phyloP scores from a whole-genome alignment of 148 eudicot species.

The Drosera capensis region DNA sequence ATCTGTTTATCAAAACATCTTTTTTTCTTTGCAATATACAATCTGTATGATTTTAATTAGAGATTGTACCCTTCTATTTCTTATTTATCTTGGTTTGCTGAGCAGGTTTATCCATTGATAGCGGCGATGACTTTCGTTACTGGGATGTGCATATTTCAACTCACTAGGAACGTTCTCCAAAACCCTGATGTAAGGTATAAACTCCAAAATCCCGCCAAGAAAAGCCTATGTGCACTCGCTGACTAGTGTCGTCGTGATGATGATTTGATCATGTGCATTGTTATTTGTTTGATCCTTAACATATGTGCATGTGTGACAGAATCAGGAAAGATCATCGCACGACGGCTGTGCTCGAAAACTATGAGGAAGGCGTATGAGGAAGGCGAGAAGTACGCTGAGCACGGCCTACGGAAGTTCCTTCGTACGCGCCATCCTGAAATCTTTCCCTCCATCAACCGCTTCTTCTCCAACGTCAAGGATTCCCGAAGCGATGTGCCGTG shows the following conservation, averaged over 20 bases:
- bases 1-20: too few relatives aligned
- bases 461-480: slow-evolving; percentile 38
- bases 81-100: too few relatives aligned
- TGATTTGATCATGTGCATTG: neutral
- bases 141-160: slow-evolving; percentile 61
- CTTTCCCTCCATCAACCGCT: slow-evolving; percentile 71
- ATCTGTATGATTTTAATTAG: too few relatives aligned
- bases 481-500: too few relatives aligned
- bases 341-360: slow-evolving; percentile 42
- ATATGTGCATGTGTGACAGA: slow-evolving; percentile 9
- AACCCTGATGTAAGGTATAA: slow-evolving; percentile 79
- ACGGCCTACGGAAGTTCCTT: slow-evolving; percentile 59
- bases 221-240: too few relatives aligned
- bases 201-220: too few relatives aligned
- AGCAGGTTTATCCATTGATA: slow-evolving; percentile 74
- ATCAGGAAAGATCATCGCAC: slow-evolving; percentile 45
- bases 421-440: slow-evolving; percentile 71
- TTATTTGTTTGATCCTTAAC: neutral
- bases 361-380: too few relatives aligned
- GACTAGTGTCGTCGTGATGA: neutral
- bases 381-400: slow-evolving; percentile 61
- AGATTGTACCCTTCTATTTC: too few relatives aligned
- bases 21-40: too few relatives aligned
- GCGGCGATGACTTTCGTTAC: slow-evolving; percentile 84
- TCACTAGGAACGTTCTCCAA: slow-evolving; percentile 50